phyloP scores from a whole-genome alignment of 495 filamentous ascomycete genomes.

The Trichoderma gamsii region DNA sequence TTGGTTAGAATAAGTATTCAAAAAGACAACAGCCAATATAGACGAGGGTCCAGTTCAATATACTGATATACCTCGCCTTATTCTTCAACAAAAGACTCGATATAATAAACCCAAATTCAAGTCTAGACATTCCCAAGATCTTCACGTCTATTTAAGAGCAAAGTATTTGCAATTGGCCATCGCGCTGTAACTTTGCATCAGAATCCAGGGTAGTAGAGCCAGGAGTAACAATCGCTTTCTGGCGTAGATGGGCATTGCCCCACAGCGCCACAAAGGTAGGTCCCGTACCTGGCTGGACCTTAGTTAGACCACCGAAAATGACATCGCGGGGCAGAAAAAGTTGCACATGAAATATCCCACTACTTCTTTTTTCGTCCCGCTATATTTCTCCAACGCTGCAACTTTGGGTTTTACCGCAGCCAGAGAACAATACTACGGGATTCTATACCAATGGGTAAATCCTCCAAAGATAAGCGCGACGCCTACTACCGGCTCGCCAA shows the following conservation, averaged over 20 bases:
- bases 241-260: background rate
- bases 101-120: no score
- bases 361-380: background rate
- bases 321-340: slow-evolving; percentile 14
- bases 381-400: background rate
- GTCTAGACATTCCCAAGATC: no score
- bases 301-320: background rate
- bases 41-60: no score
- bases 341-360: background rate
- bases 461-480: slow-evolving; percentile 97
- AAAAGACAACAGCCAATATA: background rate
- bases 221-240: background rate
- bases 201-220: no score
- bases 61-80: no score
- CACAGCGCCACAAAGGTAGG: background rate
- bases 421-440: background rate
- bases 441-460: slow-evolving; percentile 71
- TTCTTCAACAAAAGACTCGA: no score
- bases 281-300: background rate
- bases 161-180: no score
- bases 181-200: no score
- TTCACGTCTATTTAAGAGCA: no score
- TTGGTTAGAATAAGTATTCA: background rate
- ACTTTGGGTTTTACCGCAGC: background rate
- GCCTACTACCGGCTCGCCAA: slow-evolving; percentile 96